A percentile compares a stretch with the other conserved stretches of the same genome.
phyloP scores from a whole-genome alignment of 345 rosid species.

The Populus euphratica region DNA sequence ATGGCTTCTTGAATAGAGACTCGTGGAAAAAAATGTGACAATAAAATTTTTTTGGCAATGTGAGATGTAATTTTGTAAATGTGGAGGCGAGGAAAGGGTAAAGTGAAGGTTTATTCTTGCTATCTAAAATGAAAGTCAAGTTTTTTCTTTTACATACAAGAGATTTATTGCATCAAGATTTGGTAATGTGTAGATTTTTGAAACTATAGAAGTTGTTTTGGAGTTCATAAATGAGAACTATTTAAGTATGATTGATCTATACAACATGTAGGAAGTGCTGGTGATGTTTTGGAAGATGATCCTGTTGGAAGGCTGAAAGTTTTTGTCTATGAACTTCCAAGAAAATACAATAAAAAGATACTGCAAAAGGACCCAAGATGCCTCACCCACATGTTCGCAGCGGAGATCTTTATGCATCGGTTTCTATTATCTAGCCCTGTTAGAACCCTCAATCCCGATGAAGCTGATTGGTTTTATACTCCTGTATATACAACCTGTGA shows the following conservation, averaged over 20 bases:
- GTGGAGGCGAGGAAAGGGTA: not conserved
- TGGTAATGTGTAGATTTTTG: not conserved
- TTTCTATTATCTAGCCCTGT: conserved; percentile 33
- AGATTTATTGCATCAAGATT: not conserved
- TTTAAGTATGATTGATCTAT: not conserved
- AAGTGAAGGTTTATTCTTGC: conserved; percentile 1
- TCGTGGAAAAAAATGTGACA: not conserved
- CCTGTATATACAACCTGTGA: conserved; percentile 36
- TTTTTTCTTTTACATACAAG: not conserved
- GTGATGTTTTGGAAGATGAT: conserved; percentile 37
- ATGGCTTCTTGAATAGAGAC: not conserved
- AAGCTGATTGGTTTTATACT: conserved; percentile 37
- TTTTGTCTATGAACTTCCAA: conserved; percentile 36
- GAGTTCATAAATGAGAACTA: not conserved
- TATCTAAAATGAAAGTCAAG: not conserved
- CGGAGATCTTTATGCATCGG: conserved; percentile 37
- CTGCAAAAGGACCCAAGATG: conserved; percentile 32
- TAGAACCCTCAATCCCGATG: conserved; percentile 27
- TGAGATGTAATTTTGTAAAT: not conserved
- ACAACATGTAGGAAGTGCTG: conserved; percentile 29
- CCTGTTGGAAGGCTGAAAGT: conserved; percentile 34
- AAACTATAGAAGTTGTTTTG: not conserved
- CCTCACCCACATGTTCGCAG: conserved; percentile 35
- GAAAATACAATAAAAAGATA: conserved; percentile 37
- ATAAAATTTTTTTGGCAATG: not conserved